Conservation (phyloP, 140 eudicot species). For the Erigeron philadelphicus region DNA sequence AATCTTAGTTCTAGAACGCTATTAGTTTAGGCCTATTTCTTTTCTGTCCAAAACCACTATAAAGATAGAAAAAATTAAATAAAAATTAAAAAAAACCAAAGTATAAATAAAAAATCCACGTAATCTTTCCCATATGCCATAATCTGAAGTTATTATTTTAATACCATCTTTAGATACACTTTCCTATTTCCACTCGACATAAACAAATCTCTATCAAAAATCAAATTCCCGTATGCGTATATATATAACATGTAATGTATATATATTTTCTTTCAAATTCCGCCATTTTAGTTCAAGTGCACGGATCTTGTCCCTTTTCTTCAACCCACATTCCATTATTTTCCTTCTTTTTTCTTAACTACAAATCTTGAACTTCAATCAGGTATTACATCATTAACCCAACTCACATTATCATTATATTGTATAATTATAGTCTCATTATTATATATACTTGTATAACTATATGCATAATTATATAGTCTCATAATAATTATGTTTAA, state of each 20-base stretch:
- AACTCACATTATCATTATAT: constrained; percentile 22
- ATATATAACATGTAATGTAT: background rate
- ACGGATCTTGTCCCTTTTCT: constrained; percentile 35
- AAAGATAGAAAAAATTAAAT: no score
- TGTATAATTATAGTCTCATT: background rate
- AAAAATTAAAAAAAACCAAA: no score
- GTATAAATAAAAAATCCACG: no score
- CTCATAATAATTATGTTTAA: background rate
- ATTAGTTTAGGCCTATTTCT: no score
- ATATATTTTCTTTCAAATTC: constrained; percentile 1
- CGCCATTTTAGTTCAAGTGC: constrained; percentile 25
- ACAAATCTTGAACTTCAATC: constrained; percentile 17
- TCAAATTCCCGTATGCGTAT: background rate
- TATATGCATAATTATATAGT: background rate
- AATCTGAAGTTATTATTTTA: no score
- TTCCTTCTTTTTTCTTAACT: constrained; percentile 17
- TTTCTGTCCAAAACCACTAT: no score
- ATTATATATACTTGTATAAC: background rate
- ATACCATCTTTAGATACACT: background rate
- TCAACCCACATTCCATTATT: constrained; percentile 26
- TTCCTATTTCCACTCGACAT: background rate
- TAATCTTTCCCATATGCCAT: no score
- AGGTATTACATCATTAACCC: constrained; percentile 30
- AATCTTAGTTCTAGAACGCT: no score
- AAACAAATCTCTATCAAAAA: background rate